These are phyloP conservation scores for Boeremia exigua DNA, from an alignment of 2,329 filamentous ascomycete genomes.

Conservation along the genomic window DNA sequence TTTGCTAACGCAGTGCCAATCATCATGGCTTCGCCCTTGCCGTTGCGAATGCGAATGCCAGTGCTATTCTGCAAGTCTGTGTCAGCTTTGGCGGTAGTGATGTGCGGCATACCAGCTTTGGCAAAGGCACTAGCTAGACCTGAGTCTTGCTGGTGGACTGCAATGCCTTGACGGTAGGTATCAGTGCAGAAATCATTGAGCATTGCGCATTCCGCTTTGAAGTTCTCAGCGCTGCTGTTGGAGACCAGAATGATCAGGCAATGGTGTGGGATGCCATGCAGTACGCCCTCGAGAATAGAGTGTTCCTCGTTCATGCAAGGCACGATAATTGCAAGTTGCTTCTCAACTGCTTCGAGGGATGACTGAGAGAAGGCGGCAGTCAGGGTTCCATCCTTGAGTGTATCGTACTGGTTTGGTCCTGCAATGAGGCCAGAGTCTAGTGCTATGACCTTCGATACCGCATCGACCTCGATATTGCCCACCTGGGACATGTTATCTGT, in stretches of 20 bases:
- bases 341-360: conserved; percentile 11
- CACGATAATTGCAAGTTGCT: conserved; percentile 19
- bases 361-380: conserved; percentile 12
- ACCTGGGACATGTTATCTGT: not conserved
- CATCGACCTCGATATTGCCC: conserved; percentile 19
- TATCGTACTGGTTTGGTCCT: not conserved
- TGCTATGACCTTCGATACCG: conserved; percentile 15
- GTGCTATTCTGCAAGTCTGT: not conserved
- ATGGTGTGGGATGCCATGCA: conserved; percentile 22
- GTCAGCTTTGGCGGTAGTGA: not conserved
- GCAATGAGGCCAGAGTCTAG: conserved; percentile 15
- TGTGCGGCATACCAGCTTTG: not conserved
- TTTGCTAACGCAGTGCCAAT: conserved; percentile 19
- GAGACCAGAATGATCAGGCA: conserved; percentile 23
- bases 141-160: conserved; percentile 15
- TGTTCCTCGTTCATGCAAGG: conserved; percentile 25
- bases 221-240: conserved; percentile 18
- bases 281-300: conserved; percentile 19
- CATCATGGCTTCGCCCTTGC: conserved; percentile 27
- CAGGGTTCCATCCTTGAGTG: not conserved
- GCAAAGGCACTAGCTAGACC: conserved; percentile 19
- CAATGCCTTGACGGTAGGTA: conserved; percentile 8
- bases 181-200: conserved; percentile 9
- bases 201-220: conserved; percentile 8
- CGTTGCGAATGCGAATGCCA: conserved; percentile 13